Evolutionary conservation across 768 basidiomycete species (phyloP).

Genomic region (Phallus indusiatus): DNA sequence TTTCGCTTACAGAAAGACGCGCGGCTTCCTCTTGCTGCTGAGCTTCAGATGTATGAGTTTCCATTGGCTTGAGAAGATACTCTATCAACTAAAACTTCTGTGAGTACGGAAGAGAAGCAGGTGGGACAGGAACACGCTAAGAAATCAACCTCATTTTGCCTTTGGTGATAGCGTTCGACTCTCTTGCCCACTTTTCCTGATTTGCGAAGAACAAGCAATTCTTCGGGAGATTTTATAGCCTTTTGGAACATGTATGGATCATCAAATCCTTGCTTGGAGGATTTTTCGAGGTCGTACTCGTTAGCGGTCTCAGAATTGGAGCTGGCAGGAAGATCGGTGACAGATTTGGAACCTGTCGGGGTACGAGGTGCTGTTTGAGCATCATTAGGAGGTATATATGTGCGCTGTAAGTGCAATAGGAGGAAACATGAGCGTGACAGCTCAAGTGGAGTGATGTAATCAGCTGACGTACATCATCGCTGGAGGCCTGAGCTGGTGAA

Average conservation of each 20-base stretch:
- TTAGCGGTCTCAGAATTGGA: background rate
- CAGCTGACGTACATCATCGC: background rate
- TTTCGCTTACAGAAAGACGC: constrained; percentile 50
- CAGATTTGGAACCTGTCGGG: background rate
- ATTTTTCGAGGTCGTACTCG: constrained; percentile 6
- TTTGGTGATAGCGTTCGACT: constrained; percentile 55
- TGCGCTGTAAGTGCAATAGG: background rate
- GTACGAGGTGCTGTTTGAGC: background rate
- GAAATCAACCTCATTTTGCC: constrained; percentile 58
- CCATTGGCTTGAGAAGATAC: constrained; percentile 83
- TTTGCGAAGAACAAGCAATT: constrained; percentile 50
- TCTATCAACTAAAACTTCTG: constrained; percentile 53
- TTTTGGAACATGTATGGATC: constrained; percentile 65
- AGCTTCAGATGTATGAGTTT: constrained; percentile 80
- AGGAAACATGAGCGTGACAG: background rate
- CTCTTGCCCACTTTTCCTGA: constrained; percentile 50
- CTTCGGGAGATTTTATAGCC: constrained; percentile 50
- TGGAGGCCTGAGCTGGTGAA: no score
- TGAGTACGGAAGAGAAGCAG: constrained; percentile 9
- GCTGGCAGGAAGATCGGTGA: background rate
- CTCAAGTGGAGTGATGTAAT: background rate
- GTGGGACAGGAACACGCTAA: background rate
- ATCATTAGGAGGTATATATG: background rate
- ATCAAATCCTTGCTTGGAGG: background rate
- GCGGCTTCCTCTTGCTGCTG: constrained; percentile 54